Evolutionary conservation across 352 stramenopile species (phyloP).

Genomic region (Phytopythium aichiense): DNA sequence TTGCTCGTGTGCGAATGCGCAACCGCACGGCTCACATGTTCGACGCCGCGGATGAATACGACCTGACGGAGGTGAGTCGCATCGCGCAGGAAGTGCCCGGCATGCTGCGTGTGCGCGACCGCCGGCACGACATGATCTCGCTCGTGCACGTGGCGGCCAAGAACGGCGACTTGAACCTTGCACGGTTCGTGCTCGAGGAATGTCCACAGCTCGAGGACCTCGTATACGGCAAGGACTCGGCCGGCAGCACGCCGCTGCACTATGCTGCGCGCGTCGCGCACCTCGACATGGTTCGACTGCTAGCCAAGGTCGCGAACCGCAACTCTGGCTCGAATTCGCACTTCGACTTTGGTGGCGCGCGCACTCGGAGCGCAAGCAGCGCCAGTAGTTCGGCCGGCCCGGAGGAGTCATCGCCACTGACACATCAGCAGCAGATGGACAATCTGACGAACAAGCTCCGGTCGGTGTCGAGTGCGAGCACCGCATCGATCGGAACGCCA

Average conservation of each 20-base stretch:
- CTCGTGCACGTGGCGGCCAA: conserved; percentile 87
- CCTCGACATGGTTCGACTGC: conserved; percentile 81
- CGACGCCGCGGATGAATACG: conserved; percentile 65
- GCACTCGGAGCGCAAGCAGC: conserved; percentile 61
- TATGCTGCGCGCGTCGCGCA: conserved; percentile 74
- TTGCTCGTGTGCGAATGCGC: conserved; percentile 79
- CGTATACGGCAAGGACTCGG: conserved; percentile 73
- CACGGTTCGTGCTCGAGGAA: conserved; percentile 79
- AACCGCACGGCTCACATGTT: conserved; percentile 82
- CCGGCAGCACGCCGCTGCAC: conserved; percentile 82
- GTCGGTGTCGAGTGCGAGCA: conserved; percentile 45
- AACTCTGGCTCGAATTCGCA: conserved; percentile 54
- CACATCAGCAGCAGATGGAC: conserved; percentile 13
- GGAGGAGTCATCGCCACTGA: conserved; percentile 11
- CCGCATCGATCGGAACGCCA: conserved; percentile 29
- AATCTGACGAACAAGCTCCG: conserved; percentile 48
- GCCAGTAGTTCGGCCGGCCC: conserved; percentile 48
- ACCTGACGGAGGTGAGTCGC: conserved; percentile 77
- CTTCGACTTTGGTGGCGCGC: conserved; percentile 42
- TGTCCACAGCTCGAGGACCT: conserved; percentile 81
- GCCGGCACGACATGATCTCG: conserved; percentile 77
- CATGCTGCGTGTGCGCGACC: conserved; percentile 77
- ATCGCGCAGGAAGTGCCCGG: conserved; percentile 77
- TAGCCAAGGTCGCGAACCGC: conserved; percentile 82
- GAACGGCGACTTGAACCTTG: conserved; percentile 81